Evolutionary conservation across 352 stramenopile species (phyloP).

Genomic region (Phytopythium cucurbitacearum): DNA sequence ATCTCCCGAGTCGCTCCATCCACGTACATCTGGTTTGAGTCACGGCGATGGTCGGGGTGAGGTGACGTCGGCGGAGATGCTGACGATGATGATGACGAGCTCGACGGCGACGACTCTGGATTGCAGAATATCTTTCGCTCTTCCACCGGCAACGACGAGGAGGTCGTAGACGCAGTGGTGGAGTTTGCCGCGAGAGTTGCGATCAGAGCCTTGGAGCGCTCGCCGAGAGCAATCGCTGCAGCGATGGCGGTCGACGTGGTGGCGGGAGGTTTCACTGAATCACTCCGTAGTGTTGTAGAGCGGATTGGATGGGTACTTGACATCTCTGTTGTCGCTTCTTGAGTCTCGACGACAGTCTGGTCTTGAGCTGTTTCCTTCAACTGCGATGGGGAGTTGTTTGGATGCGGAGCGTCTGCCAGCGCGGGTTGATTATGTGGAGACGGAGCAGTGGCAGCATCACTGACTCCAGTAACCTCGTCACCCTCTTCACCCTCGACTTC

Average conservation of each 20-base stretch:
- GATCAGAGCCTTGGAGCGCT: conserved; percentile 39
- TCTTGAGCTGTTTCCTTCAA: conserved; percentile 6
- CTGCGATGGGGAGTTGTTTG: too few species aligned
- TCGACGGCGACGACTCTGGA: conserved; percentile 10
- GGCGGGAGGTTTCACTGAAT: not conserved
- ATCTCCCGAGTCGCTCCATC: not conserved
- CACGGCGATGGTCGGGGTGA: not conserved
- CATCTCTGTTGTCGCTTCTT: not conserved
- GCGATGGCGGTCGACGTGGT: conserved; percentile 20
- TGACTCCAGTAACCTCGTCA: not conserved
- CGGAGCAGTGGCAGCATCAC: not conserved
- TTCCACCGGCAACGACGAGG: not conserved
- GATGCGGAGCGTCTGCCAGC: too few species aligned
- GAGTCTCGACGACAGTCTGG: not conserved
- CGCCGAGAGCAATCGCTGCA: conserved; percentile 24
- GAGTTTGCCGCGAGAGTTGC: conserved; percentile 17
- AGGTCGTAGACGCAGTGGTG: not conserved
- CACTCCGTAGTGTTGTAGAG: too few species aligned
- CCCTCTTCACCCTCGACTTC: not conserved
- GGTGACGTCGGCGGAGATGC: conserved; percentile 7
- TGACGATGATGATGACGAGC: conserved; percentile 21
- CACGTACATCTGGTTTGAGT: not conserved
- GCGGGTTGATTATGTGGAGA: not conserved
- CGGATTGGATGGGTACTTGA: too few species aligned
- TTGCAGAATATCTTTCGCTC: not conserved